Evolutionary conservation across 176 grass and related monocot genomes (phyloP), one percentile per base, ranked within the genome.

Genomic region (Aegilops speltoides): DNA sequence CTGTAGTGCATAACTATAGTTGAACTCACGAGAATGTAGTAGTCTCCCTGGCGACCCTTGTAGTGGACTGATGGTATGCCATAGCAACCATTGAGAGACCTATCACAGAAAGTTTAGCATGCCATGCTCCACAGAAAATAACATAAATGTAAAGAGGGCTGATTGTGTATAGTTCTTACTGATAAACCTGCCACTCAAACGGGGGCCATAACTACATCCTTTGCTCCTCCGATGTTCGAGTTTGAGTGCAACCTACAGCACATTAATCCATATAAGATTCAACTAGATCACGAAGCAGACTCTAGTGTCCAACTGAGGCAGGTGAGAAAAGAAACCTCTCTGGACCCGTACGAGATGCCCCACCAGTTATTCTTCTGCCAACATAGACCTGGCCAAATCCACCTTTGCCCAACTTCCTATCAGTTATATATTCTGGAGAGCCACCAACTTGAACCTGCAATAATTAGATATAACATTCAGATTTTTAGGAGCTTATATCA

Each of bases 381-480:
- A 97, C 92, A 86, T 92, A 97, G 64, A 97, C 95, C 90, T 97
- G 95, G 71, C 95, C 95, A 87, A 97, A 97, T 74, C 95, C 95
- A 89, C 95, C 95, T 93, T 97, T 94, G 77, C 95, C 95, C 77
- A 97, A 88, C 84, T 97, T 97, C 67, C 88, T 90, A 72, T 92
- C 92, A 79, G 89, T 92, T 69, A 92, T 79, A 89, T 94, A 97
- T 57, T 89, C 81, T 85, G 95, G 95, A 40, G 95, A 97, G 56
- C 92, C 91, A 65, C 95, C 95, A 40, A 97, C 88, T 94, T 97
- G 95, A 94, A 97, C 90, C 95, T 97, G 86, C 37, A 84, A 80
- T 65, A 73, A 9, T 68, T 40, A 54, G 31, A 81, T 12, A 66
- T 12, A 61, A 52, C 24, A 79, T 71, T 28, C 64, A 73, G 37